Conservation (phyloP, 805 yeast genomes). For the Vanderwaltozyma tropicalis region DNA sequence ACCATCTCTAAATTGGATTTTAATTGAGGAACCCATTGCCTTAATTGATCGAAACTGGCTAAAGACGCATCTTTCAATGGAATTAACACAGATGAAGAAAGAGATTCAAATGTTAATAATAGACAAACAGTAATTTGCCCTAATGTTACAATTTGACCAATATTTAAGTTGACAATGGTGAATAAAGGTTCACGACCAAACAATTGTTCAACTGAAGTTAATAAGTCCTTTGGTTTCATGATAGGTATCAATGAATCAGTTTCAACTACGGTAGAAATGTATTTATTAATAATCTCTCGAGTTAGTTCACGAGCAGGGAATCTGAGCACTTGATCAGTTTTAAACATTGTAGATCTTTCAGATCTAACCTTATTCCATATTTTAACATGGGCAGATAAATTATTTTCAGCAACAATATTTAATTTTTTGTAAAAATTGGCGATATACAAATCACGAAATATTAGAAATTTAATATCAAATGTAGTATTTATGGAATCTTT, state of each 20-base stretch:
- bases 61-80: constrained; percentile 19
- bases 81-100: constrained; percentile 23
- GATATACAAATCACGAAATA: constrained; percentile 18
- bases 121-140: constrained; percentile 17
- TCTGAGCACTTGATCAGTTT: constrained; percentile 7
- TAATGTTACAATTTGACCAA: constrained; percentile 14
- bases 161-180: constrained; percentile 8
- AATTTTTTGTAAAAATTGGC: constrained; percentile 13
- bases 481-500: constrained; percentile 17
- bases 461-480: constrained; percentile 14
- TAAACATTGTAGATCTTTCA: constrained; percentile 3
- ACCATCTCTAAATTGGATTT: constrained; percentile 12
- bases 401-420: constrained; percentile 5
- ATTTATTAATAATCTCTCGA: constrained; percentile 14
- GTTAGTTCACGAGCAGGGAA: constrained; percentile 15
- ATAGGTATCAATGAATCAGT: constrained; percentile 17
- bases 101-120: constrained; percentile 18
- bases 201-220: constrained; percentile 12
- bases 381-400: constrained; percentile 8
- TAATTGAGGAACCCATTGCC: constrained; percentile 11
- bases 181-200: constrained; percentile 16
- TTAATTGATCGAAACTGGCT: constrained; percentile 11
- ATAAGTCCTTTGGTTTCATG: constrained; percentile 15
- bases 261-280: constrained; percentile 13
- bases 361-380: constrained; percentile 8